Conservation (phyloP, 2,329 filamentous ascomycete genomes). For the Aspergillus piperis region DNA sequence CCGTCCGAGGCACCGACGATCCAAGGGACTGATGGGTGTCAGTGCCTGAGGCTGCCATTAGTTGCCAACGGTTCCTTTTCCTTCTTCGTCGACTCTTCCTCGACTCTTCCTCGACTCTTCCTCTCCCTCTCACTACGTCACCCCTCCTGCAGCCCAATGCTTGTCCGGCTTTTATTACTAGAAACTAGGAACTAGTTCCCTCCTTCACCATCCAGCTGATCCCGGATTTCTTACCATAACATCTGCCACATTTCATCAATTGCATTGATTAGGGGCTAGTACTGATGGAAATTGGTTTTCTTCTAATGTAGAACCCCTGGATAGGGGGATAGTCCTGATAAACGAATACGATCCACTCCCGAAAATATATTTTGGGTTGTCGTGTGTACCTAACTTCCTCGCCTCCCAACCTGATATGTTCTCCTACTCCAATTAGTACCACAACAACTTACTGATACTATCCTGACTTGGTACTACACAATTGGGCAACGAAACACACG, state of each 20-base stretch:
- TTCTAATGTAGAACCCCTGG: neutral
- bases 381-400: neutral
- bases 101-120: too few species aligned
- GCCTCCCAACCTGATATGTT: neutral
- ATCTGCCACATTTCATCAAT: neutral
- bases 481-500: neutral
- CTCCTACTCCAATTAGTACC: neutral
- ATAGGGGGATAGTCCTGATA: neutral
- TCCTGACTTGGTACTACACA: neutral
- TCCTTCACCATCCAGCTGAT: neutral
- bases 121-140: slow-evolving; percentile 1
- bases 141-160: neutral
- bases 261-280: too few species aligned
- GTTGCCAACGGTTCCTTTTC: neutral
- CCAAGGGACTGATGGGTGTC: neutral
- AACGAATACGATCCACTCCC: neutral
- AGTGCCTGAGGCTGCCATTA: neutral
- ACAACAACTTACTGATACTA: too few species aligned
- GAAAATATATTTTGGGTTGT: neutral
- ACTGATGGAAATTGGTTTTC: too few species aligned
- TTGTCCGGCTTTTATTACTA: too few species aligned
- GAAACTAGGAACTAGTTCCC: neutral
- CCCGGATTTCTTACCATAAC: neutral
- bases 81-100: too few species aligned
- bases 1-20: neutral